These are phyloP conservation scores for Digitaria exilis DNA, from an alignment of 202 grass and related monocot species.

Conservation along the genomic window DNA sequence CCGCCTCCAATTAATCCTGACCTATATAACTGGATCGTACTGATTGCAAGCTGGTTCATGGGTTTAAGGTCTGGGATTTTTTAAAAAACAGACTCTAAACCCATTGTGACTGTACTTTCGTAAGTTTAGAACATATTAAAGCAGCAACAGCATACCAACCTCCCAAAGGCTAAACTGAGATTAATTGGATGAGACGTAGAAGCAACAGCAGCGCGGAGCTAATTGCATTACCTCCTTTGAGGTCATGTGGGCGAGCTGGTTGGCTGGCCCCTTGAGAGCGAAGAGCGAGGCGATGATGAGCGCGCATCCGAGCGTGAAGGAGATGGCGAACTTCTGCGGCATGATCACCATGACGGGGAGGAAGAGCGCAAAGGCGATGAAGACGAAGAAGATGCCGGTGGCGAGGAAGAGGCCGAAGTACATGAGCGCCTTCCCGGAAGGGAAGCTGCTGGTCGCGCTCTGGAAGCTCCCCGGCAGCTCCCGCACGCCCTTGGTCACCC, in stretches of 20 bases:
- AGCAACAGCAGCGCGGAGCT: neutral
- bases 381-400: constrained; percentile 92
- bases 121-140: neutral
- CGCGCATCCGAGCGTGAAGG: constrained; percentile 85
- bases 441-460: constrained; percentile 81
- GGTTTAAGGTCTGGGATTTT: neutral
- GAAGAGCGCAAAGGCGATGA: constrained; percentile 93
- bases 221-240: constrained; percentile 79
- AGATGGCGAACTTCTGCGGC: constrained; percentile 98
- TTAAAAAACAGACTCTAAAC: neutral
- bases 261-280: constrained; percentile 84
- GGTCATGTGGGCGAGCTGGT: constrained; percentile 91
- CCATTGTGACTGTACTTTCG: neutral
- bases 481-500: constrained; percentile 83
- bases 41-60: neutral
- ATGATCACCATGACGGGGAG: constrained; percentile 94
- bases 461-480: constrained; percentile 94
- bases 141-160: neutral
- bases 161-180: neutral
- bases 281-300: constrained; percentile 95
- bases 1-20: neutral
- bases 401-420: constrained; percentile 96
- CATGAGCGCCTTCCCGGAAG: constrained; percentile 90
- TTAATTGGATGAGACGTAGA: neutral
- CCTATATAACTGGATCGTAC: neutral